Percentiles rank a stretch among this genome's conserved stretches.
Conservation (phyloP, 345 rosid genomes). For the Garcia nutans region DNA sequence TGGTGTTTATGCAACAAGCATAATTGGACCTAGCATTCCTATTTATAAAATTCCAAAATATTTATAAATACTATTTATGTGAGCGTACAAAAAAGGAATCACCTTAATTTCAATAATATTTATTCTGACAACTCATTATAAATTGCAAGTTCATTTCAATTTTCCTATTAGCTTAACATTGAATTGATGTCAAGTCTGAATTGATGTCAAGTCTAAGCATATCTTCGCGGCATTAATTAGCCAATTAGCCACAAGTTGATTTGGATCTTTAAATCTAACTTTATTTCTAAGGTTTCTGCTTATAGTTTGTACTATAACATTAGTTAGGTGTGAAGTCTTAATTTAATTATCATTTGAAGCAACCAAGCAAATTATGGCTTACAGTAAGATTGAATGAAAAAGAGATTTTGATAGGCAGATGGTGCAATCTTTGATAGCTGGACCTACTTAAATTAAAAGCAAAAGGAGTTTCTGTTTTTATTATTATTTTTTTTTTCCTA, state of each 20-base stretch:
- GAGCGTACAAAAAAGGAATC: background rate
- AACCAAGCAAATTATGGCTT: background rate
- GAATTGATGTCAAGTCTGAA: background rate
- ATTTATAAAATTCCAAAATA: too few species aligned
- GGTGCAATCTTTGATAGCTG: background rate
- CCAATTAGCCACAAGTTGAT: background rate
- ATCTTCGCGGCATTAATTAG: background rate
- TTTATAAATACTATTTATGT: too few species aligned
- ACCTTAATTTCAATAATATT: background rate
- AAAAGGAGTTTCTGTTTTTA: background rate
- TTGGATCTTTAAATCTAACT: background rate
- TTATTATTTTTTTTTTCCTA: background rate
- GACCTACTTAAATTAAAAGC: background rate
- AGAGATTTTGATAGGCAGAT: background rate
- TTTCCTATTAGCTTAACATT: background rate
- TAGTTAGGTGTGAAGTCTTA: constrained; percentile 6
- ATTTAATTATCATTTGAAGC: constrained; percentile 13
- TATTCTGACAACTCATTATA: background rate
- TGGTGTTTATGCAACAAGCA: background rate
- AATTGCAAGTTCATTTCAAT: background rate
- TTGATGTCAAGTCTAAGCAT: background rate
- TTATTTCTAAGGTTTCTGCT: constrained; percentile 9
- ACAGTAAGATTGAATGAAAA: background rate
- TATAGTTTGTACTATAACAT: background rate
- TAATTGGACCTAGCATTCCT: background rate